Conservation (phyloP, 2,329 filamentous ascomycete species). For the Xylaria sp. region DNA sequence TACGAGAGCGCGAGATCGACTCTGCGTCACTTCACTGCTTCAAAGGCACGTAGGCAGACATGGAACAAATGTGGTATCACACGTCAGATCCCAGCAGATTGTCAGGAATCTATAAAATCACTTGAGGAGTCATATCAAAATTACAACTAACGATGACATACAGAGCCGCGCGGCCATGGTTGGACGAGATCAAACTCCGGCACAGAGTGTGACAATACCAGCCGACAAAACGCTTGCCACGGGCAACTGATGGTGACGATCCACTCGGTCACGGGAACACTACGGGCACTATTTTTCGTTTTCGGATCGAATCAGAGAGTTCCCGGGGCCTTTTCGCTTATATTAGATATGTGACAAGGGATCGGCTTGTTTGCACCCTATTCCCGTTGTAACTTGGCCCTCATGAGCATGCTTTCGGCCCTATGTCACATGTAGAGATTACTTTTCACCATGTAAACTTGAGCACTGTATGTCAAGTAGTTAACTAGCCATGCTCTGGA, state of each 20-base stretch:
- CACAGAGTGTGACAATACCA: too few species aligned
- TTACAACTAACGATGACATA: too few species aligned
- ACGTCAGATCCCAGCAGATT: too few species aligned
- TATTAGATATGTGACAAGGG: background rate
- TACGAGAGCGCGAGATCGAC: too few species aligned
- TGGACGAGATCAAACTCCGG: too few species aligned
- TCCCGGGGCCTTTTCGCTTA: background rate
- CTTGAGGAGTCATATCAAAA: too few species aligned
- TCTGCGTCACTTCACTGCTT: too few species aligned
- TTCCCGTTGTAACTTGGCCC: slow-evolving; percentile 3
- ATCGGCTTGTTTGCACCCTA: background rate
- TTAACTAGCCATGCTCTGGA: background rate
- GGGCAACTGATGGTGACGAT: background rate
- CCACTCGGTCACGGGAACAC: background rate
- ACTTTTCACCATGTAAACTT: background rate
- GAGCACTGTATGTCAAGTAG: background rate
- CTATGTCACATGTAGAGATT: background rate
- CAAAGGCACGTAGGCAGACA: too few species aligned
- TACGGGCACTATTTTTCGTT: background rate
- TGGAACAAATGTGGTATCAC: too few species aligned
- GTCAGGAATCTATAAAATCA: too few species aligned
- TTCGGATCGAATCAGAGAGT: too few species aligned
- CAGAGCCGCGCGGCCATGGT: too few species aligned
- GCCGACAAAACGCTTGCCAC: background rate
- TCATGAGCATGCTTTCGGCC: background rate